Evolutionary conservation across 768 basidiomycete genomes (phyloP).

Genomic region (Russula emetica): DNA sequence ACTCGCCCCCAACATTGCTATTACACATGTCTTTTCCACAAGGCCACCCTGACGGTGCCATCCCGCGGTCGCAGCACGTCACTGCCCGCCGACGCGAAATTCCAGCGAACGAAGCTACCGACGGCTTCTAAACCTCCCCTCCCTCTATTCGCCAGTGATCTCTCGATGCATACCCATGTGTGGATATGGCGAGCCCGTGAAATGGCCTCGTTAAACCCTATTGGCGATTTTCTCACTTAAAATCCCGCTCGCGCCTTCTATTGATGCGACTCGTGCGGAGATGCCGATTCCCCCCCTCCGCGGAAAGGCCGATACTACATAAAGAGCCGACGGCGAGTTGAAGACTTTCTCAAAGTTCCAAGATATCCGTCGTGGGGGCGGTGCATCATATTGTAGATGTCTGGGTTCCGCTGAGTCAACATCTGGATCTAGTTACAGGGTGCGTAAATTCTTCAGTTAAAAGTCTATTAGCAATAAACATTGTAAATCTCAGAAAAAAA

Average conservation of each 20-base stretch:
- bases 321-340: background rate
- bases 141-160: background rate
- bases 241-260: background rate
- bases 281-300: background rate
- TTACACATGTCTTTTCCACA: background rate
- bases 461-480: background rate
- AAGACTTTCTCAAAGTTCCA: background rate
- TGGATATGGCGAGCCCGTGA: background rate
- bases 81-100: background rate
- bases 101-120: background rate
- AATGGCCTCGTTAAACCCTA: background rate
- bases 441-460: background rate
- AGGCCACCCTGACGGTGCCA: background rate
- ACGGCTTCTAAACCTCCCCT: background rate
- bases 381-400: background rate
- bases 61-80: background rate
- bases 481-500: too few species aligned
- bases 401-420: background rate
- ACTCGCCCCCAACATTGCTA: background rate
- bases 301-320: background rate
- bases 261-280: background rate
- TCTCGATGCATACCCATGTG: background rate
- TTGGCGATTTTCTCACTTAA: background rate
- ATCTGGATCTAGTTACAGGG: background rate
- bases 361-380: background rate